Evolutionary conservation across 768 basidiomycete genomes (phyloP), one percentile per base, ranked within the genome.

Genomic region (Paxillus involutus): DNA sequence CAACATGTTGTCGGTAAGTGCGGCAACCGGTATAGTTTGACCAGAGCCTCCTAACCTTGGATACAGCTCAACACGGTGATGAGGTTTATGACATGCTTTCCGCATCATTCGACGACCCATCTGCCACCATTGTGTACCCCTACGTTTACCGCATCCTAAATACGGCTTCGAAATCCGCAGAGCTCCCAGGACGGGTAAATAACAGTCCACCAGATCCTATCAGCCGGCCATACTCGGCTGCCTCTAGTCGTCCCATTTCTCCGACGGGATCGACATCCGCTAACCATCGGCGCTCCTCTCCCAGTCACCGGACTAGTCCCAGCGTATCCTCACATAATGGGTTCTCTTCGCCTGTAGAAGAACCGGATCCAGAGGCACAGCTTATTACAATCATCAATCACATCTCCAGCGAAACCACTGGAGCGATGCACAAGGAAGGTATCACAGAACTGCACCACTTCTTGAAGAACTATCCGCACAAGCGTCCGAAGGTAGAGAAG

Each of bases 371-470:
- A 11, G 93, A 94, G 65, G 86, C 84, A 11, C 88, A 92, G 62
- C 74, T 95, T 42, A 81, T 88, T 52, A 83, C 82, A 12, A 89
- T 94, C 60, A 90, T 94, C 63, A 86, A 85, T 40, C 89, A 94
- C 65, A 91, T 91, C 54, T 92, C 89, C 32, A 90, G 88, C 66
- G 89, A 93, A 73, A 90, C 91, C 21, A 91, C 91, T 4, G 91
- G 89, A 14, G 89, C 90, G 14, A 76, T 92, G 73, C 90, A 94
- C 69, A 94, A 94, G 71, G 92, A 96, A 69, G 92, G 93, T 4
- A 94, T 98, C 52, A 95, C 93, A 3, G 93, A 95, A 63, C 75
- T 99, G 21, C 93, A 98, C 68, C 87, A 93, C 35, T 98, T 94
- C 77, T 72, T 98, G 64, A 94, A 94, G 73, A 87, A 85, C 29